Evolutionary conservation across 768 basidiomycete species (phyloP).

Genomic region (Mycena polygramma): DNA sequence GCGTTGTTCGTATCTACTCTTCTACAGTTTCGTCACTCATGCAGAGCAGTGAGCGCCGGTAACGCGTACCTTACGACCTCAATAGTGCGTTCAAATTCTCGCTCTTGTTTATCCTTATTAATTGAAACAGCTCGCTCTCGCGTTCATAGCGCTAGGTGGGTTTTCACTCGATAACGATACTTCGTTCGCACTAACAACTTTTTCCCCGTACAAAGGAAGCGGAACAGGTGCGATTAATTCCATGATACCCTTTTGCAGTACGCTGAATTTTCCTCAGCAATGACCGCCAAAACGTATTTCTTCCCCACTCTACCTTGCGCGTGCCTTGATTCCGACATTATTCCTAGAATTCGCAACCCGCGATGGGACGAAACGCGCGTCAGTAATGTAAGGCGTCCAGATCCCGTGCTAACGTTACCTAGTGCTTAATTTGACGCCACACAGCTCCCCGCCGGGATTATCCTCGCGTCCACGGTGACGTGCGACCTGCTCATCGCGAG

Average conservation of each 20-base stretch:
- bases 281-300: conserved; percentile 48
- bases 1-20: conserved; percentile 44
- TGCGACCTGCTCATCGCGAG: conserved; percentile 51
- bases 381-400: conserved; percentile 45
- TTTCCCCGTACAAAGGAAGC: conserved; percentile 18
- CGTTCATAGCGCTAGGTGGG: conserved; percentile 30
- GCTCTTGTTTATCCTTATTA: neutral
- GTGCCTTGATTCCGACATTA: neutral
- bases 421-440: conserved; percentile 8
- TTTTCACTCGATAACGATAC: neutral
- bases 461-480: conserved; percentile 49
- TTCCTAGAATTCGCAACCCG: conserved; percentile 44
- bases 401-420: neutral
- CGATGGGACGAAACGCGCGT: conserved; percentile 49
- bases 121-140: conserved; percentile 17
- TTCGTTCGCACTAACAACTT: neutral
- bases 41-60: conserved; percentile 46
- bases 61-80: conserved; percentile 46
- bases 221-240: conserved; percentile 18
- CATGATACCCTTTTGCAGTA: neutral
- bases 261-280: conserved; percentile 39
- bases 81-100: conserved; percentile 38
- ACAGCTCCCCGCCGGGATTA: conserved; percentile 47
- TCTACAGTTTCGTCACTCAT: neutral
- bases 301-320: neutral